These are phyloP conservation scores for Populus tremula DNA, from an alignment of 345 rosid species.

Conservation along the genomic window DNA sequence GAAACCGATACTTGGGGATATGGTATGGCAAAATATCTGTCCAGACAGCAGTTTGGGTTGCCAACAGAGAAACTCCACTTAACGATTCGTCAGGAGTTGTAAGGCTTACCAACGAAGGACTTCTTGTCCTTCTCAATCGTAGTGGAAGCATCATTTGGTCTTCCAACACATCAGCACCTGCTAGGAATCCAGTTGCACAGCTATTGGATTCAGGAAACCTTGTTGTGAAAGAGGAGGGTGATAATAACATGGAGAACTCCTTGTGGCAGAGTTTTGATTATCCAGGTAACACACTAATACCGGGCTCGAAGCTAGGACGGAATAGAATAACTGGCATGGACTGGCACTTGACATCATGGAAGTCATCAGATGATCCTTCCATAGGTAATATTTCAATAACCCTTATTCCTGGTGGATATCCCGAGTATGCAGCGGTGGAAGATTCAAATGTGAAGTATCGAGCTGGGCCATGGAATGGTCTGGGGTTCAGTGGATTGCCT, in stretches of 20 bases:
- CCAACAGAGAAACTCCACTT: no score
- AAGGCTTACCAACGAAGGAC: no score
- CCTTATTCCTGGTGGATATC: slow-evolving; percentile 20
- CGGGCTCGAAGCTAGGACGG: background rate
- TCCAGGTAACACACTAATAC: background rate
- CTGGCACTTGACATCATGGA: slow-evolving; percentile 38
- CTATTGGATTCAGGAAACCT: background rate
- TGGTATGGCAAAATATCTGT: no score
- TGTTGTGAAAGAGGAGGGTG: background rate
- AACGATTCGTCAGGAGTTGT: no score
- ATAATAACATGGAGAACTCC: no score
- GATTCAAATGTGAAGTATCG: slow-evolving; percentile 14
- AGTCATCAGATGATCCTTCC: slow-evolving; percentile 30
- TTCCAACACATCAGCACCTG: no score
- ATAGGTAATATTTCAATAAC: slow-evolving; percentile 16
- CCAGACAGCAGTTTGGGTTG: no score
- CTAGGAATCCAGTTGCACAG: background rate
- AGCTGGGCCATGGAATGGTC: slow-evolving; percentile 37
- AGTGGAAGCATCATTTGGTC: background rate
- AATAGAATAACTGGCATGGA: background rate
- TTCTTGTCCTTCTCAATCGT: background rate
- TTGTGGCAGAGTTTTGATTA: background rate
- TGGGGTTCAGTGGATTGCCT: slow-evolving; percentile 19
- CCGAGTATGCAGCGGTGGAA: slow-evolving; percentile 12
- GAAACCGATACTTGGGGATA: no score